Conservation (phyloP, 805 yeast species). For the Yamadazyma ubonensis region DNA sequence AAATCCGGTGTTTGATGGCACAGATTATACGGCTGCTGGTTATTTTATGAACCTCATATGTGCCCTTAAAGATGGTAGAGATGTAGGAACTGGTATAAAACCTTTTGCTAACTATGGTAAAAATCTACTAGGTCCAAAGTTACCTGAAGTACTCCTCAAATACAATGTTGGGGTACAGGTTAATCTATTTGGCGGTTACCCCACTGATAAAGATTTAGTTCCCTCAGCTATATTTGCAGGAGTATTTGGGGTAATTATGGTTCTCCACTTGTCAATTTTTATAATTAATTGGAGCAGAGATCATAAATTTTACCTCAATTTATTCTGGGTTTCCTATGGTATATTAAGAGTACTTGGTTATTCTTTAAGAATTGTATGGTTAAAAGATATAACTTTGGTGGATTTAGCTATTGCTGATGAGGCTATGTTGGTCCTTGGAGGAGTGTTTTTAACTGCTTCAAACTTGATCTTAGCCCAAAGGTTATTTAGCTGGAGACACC, state of each 20-base stretch:
- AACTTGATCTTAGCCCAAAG: conserved; percentile 65
- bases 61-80: conserved; percentile 25
- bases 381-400: conserved; percentile 44
- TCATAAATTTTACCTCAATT: conserved; percentile 55
- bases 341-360: conserved; percentile 56
- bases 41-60: conserved; percentile 25
- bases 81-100: conserved; percentile 28
- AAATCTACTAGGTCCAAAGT: conserved; percentile 27
- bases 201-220: conserved; percentile 49
- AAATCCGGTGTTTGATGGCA: conserved; percentile 1
- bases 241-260: conserved; percentile 45
- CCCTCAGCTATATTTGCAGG: conserved; percentile 59
- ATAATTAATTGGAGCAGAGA: conserved; percentile 49
- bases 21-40: conserved; percentile 23
- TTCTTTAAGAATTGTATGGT: conserved; percentile 58
- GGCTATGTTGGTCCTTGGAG: conserved; percentile 55
- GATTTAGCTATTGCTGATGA: conserved; percentile 56
- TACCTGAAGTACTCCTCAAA: conserved; percentile 41
- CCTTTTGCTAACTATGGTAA: conserved; percentile 17
- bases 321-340: conserved; percentile 53
- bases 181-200: conserved; percentile 64
- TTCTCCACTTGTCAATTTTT: conserved; percentile 49
- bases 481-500: conserved; percentile 75
- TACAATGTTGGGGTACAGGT: conserved; percentile 43
- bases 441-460: conserved; percentile 55